Evolutionary conservation across 176 grass and related monocot genomes (phyloP).

Genomic region (Oryza meridionalis): DNA sequence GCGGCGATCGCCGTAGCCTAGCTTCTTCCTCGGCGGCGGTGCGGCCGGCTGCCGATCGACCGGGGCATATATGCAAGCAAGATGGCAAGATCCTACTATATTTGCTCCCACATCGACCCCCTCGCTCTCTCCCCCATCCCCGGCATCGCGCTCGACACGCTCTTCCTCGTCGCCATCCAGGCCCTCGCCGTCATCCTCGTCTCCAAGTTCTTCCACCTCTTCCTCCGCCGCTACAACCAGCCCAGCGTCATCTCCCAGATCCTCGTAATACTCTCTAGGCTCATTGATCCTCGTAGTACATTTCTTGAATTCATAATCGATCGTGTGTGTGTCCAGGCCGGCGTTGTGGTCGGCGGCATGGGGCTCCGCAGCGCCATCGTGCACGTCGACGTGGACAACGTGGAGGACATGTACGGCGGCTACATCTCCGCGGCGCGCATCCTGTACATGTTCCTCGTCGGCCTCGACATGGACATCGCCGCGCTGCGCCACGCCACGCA

Average conservation of each 20-base stretch:
- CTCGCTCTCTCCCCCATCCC: conserved; percentile 31
- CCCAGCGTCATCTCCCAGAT: conserved; percentile 50
- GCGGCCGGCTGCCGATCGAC: neutral
- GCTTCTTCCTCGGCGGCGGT: conserved; percentile 2
- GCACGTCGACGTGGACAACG: conserved; percentile 59
- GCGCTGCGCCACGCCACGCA: conserved; percentile 35
- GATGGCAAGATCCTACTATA: conserved; percentile 37
- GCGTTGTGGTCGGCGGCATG: conserved; percentile 43
- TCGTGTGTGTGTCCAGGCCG: conserved; percentile 26
- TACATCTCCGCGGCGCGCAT: conserved; percentile 32
- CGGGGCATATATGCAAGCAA: neutral
- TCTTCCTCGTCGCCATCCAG: conserved; percentile 56
- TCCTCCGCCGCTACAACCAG: conserved; percentile 56
- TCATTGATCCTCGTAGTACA: neutral
- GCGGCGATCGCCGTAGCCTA: neutral
- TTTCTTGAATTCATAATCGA: neutral
- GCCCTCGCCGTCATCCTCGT: conserved; percentile 41
- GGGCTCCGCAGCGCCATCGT: conserved; percentile 46
- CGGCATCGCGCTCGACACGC: conserved; percentile 51
- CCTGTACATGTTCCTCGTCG: conserved; percentile 57
- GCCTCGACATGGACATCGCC: conserved; percentile 48
- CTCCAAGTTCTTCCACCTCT: conserved; percentile 46
- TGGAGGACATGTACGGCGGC: conserved; percentile 54
- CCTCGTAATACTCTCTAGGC: conserved; percentile 30
- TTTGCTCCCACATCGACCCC: conserved; percentile 20